Conservation (phyloP, 495 filamentous ascomycete genomes). For the Aspergillus biplanus region DNA sequence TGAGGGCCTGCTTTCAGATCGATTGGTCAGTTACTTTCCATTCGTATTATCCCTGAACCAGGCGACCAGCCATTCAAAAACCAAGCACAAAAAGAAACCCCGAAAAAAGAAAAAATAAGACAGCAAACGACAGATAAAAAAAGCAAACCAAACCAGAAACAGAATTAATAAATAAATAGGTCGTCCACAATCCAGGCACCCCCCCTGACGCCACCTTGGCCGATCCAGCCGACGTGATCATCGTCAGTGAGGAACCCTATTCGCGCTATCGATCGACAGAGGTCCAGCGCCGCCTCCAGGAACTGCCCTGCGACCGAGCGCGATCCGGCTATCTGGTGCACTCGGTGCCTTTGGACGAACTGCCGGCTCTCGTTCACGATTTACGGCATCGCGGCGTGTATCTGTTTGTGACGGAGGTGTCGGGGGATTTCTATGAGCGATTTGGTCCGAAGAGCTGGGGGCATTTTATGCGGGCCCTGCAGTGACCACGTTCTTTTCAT, state of each 20-base stretch:
- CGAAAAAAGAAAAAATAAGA: not conserved
- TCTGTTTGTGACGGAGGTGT: conserved; percentile 23
- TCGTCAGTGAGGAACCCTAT: conserved; percentile 25
- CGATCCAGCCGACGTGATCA: conserved; percentile 16
- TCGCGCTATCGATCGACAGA: conserved; percentile 18
- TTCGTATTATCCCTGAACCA: not conserved
- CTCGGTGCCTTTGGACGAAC: conserved; percentile 15
- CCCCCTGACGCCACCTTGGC: conserved; percentile 15
- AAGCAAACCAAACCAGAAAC: too few species aligned
- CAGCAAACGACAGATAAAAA: too few species aligned
- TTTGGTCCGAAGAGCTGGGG: conserved; percentile 22
- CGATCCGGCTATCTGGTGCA: conserved; percentile 20
- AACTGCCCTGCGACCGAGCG: conserved; percentile 12
- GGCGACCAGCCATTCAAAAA: not conserved
- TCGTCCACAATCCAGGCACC: conserved; percentile 27
- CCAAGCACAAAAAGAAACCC: not conserved
- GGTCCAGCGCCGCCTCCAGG: conserved; percentile 18
- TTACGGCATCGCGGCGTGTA: conserved; percentile 19
- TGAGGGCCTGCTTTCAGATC: conserved; percentile 7
- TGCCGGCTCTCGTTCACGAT: conserved; percentile 13
- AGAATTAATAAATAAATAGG: not conserved
- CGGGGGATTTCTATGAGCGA: conserved; percentile 26
- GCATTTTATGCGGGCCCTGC: conserved; percentile 19
- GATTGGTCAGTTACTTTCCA: conserved; percentile 16
- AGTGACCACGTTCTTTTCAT: not conserved